phyloP scores from a whole-genome alignment of 1,139 yeast species.

The Taphrina communis region DNA sequence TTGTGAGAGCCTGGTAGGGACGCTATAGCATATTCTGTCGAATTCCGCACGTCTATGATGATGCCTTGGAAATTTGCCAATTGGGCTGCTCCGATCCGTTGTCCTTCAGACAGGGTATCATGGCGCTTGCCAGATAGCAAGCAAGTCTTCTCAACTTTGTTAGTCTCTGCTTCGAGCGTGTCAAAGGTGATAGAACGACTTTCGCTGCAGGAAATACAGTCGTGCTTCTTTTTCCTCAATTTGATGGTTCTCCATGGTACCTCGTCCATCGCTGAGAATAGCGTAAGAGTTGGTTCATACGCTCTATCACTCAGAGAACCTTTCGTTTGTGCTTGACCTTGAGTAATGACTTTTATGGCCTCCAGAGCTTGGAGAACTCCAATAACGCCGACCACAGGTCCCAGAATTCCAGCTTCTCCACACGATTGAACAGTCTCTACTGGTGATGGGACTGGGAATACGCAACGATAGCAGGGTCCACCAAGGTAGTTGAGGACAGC shows the following conservation, averaged over 20 bases:
- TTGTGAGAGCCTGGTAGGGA: constrained; percentile 66
- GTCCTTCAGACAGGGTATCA: constrained; percentile 53
- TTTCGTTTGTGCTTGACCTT: neutral
- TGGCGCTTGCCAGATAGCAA: constrained; percentile 64
- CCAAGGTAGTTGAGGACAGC: constrained; percentile 68
- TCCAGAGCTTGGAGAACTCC: constrained; percentile 92
- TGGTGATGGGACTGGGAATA: constrained; percentile 89
- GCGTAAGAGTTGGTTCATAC: constrained; percentile 64
- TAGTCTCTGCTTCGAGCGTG: constrained; percentile 56
- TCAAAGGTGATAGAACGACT: constrained; percentile 57
- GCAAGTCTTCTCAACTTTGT: constrained; percentile 68
- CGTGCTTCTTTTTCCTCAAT: constrained; percentile 71
- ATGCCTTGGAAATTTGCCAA: constrained; percentile 54
- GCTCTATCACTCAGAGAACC: constrained; percentile 38
- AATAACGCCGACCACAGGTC: constrained; percentile 91
- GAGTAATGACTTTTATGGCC: constrained; percentile 67
- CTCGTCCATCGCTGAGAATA: constrained; percentile 66
- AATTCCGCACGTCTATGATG: constrained; percentile 81
- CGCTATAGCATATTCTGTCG: constrained; percentile 73
- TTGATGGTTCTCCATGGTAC: constrained; percentile 71
- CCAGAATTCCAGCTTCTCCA: constrained; percentile 92
- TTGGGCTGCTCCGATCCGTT: constrained; percentile 54
- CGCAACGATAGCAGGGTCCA: constrained; percentile 95
- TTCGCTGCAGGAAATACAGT: constrained; percentile 72
- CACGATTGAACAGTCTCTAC: constrained; percentile 83